Evolutionary conservation across 805 yeast genomes (phyloP).

Genomic region (Myxozyma melibiosi): DNA sequence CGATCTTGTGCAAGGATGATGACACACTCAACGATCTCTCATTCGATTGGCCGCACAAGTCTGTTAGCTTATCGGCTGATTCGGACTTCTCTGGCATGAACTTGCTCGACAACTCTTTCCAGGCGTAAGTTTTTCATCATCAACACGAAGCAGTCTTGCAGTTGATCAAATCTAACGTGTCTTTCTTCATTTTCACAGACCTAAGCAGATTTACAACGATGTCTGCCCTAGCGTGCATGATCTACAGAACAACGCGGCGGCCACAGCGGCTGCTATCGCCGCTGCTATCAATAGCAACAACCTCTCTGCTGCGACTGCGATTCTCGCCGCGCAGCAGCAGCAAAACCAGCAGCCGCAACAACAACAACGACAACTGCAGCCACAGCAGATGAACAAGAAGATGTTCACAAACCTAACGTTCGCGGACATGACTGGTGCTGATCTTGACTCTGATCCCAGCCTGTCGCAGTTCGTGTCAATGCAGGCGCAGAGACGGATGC

Average conservation of each 20-base stretch:
- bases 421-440: conserved; percentile 2
- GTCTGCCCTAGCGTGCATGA: background rate
- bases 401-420: background rate
- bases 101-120: conserved; percentile 6
- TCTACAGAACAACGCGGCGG: conserved; percentile 5
- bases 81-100: conserved; percentile 2
- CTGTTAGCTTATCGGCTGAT: background rate
- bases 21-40: conserved; percentile 11
- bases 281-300: conserved; percentile 9
- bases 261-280: conserved; percentile 12
- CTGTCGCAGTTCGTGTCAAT: background rate
- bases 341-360: conserved; percentile 16
- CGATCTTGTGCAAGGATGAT: conserved; percentile 10
- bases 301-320: conserved; percentile 11
- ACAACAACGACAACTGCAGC: conserved; percentile 15
- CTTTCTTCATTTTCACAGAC: too few relatives aligned
- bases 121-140: conserved; percentile 3
- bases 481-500: conserved; percentile 14
- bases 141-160: too few relatives aligned
- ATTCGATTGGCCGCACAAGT: conserved; percentile 26
- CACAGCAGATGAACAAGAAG: conserved; percentile 2
- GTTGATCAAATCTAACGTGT: too few relatives aligned
- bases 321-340: conserved; percentile 16
- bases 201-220: background rate
- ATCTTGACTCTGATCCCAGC: background rate